A percentile compares a stretch with the other conserved stretches of the same genome.
These are phyloP conservation scores for Chrysanthemum makinoi DNA, from an alignment of 129 eudicot genomes.

Conservation along the genomic window DNA sequence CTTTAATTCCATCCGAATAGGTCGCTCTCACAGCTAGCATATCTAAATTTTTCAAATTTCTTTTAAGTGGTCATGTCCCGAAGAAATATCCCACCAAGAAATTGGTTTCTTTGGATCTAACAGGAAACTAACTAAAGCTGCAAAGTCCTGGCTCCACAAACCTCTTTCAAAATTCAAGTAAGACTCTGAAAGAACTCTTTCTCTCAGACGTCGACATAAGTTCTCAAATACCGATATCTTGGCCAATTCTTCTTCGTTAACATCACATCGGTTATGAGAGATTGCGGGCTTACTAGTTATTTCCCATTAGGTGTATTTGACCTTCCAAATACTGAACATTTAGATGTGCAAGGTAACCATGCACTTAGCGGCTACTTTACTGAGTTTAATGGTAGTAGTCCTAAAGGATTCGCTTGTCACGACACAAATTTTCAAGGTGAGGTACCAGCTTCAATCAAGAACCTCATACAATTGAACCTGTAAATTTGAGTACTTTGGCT, in stretches of 20 bases:
- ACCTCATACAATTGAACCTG: slow-evolving; percentile 12
- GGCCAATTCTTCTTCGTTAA: slow-evolving; percentile 8
- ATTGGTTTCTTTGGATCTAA: slow-evolving; percentile 26
- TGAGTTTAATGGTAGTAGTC: slow-evolving; percentile 25
- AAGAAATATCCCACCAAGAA: slow-evolving; percentile 3
- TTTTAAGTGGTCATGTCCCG: slow-evolving; percentile 9
- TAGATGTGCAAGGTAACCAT: neutral
- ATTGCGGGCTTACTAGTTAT: slow-evolving; percentile 11
- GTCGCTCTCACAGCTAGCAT: neutral
- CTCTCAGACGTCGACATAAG: slow-evolving; percentile 15
- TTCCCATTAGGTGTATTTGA: slow-evolving; percentile 19
- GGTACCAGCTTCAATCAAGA: slow-evolving; percentile 32
- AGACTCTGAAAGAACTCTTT: slow-evolving; percentile 3
- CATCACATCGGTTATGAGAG: neutral
- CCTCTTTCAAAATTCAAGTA: slow-evolving; percentile 11
- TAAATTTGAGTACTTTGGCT: neutral
- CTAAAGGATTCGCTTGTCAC: slow-evolving; percentile 10
- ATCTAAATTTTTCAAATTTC: slow-evolving; percentile 22
- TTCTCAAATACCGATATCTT: slow-evolving; percentile 22
- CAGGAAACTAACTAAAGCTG: neutral
- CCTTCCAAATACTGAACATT: slow-evolving; percentile 13
- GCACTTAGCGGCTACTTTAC: slow-evolving; percentile 24
- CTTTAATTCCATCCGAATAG: slow-evolving; percentile 25
- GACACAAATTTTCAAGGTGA: slow-evolving; percentile 29
- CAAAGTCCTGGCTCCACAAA: neutral